phyloP scores from a whole-genome alignment of 176 grass and related monocot genomes.

The Canna indica region DNA sequence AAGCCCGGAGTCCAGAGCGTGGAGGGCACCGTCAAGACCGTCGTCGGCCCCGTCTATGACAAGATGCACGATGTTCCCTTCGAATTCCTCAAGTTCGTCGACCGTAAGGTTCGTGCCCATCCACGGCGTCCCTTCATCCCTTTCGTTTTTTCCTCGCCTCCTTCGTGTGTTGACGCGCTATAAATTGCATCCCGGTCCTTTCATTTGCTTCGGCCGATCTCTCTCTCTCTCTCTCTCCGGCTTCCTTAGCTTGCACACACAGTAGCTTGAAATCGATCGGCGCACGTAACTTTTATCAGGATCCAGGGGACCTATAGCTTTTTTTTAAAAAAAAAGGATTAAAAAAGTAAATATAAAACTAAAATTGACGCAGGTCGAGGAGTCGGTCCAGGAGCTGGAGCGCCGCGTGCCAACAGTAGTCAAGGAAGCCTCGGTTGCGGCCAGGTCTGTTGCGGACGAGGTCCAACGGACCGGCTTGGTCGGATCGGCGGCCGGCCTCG shows the following conservation, averaged over 20 bases:
- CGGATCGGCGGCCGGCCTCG: conserved; percentile 46
- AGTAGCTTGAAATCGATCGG: too few relatives aligned
- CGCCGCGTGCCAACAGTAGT: conserved; percentile 46
- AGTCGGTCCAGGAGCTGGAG: conserved; percentile 55
- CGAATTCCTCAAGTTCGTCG: conserved; percentile 69
- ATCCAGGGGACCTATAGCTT: too few relatives aligned
- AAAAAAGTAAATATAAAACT: too few relatives aligned
- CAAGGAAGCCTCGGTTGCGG: conserved; percentile 45
- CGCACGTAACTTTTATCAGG: too few relatives aligned
- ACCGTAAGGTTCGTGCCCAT: conserved; percentile 52
- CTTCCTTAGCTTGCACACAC: background rate
- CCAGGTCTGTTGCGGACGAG: conserved; percentile 47
- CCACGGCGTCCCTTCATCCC: background rate
- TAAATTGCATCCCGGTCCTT: background rate
- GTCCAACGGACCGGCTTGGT: conserved; percentile 49
- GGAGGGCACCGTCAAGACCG: conserved; percentile 71
- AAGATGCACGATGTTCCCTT: conserved; percentile 54
- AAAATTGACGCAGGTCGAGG: conserved; percentile 31
- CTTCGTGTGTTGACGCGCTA: background rate
- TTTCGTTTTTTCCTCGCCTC: background rate
- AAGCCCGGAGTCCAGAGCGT: conserved; percentile 69
- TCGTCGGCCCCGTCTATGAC: conserved; percentile 74
- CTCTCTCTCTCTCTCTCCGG: background rate
- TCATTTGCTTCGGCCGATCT: too few relatives aligned
- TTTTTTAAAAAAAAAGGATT: too few relatives aligned